A percentile compares a stretch with the other conserved stretches of the same genome.
phyloP scores from a whole-genome alignment of 176 grass and related monocot genomes.

The Stipa capillata region DNA sequence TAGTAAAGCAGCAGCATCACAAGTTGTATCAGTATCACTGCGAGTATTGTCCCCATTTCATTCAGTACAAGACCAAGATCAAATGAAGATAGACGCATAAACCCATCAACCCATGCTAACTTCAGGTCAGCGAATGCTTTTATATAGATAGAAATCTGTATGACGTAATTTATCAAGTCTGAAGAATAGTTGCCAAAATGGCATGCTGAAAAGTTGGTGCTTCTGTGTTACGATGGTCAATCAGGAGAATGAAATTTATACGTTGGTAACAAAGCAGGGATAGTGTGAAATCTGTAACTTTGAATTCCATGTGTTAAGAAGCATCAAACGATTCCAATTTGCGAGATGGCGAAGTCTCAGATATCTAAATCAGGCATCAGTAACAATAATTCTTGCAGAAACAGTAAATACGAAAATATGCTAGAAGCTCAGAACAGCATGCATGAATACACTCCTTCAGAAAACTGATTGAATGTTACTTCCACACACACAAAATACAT shows the following conservation, averaged over 20 bases:
- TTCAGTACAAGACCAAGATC: background rate
- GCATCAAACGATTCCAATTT: background rate
- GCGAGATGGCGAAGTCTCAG: background rate
- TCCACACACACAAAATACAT: background rate
- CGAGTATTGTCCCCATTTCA: background rate
- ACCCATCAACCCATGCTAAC: background rate
- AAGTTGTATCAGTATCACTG: background rate
- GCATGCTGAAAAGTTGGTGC: background rate
- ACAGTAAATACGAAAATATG: background rate
- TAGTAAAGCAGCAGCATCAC: background rate
- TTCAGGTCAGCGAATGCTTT: background rate
- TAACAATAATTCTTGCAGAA: background rate
- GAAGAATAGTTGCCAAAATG: background rate
- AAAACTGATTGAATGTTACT: background rate
- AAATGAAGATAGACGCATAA: constrained; percentile 11
- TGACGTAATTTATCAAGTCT: background rate
- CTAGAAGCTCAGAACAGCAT: background rate
- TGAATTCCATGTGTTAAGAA: background rate
- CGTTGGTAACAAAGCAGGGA: background rate
- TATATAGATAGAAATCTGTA: background rate
- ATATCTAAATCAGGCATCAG: background rate
- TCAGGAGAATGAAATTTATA: background rate
- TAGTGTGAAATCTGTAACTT: background rate
- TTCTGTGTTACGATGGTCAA: background rate
- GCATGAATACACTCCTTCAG: background rate